These are phyloP conservation scores for Saccharum officinarum DNA, from an alignment of 176 grass and related monocot genomes.

Conservation along the genomic window DNA sequence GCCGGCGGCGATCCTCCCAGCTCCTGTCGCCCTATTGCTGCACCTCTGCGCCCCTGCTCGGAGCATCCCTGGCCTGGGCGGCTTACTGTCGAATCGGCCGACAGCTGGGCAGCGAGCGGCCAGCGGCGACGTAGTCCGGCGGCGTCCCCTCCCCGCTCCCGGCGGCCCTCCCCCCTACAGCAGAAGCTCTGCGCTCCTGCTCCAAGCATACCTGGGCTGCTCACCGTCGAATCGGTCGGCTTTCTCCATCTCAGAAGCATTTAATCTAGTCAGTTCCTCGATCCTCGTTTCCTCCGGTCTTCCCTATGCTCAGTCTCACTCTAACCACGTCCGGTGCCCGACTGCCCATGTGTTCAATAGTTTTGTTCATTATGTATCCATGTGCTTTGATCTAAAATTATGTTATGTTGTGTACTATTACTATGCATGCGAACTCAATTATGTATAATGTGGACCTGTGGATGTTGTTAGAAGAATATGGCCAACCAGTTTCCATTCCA, in stretches of 20 bases:
- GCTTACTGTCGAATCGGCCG: not conserved
- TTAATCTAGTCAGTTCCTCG: not conserved
- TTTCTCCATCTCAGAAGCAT: not conserved
- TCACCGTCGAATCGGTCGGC: too few relatives aligned
- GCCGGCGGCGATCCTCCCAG: not conserved
- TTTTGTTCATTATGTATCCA: not conserved
- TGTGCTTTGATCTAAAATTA: not conserved
- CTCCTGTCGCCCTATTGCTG: not conserved
- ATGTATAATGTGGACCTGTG: too few relatives aligned
- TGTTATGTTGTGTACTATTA: too few relatives aligned
- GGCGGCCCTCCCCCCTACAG: too few relatives aligned
- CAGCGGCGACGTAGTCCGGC: too few relatives aligned
- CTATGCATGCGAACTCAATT: not conserved
- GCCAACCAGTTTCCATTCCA: too few relatives aligned
- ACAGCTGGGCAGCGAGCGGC: too few relatives aligned
- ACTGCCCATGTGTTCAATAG: too few relatives aligned
- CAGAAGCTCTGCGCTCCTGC: too few relatives aligned
- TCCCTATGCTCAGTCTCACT: not conserved
- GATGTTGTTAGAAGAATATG: too few relatives aligned
- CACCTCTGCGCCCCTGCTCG: not conserved
- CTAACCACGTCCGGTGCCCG: too few relatives aligned
- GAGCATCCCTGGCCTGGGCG: not conserved
- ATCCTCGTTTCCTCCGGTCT: not conserved
- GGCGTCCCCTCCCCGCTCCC: too few relatives aligned
- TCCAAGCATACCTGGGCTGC: not conserved